Evolutionary conservation across 495 filamentous ascomycete genomes (phyloP).

Genomic region (Daldinia caldariorum): DNA sequence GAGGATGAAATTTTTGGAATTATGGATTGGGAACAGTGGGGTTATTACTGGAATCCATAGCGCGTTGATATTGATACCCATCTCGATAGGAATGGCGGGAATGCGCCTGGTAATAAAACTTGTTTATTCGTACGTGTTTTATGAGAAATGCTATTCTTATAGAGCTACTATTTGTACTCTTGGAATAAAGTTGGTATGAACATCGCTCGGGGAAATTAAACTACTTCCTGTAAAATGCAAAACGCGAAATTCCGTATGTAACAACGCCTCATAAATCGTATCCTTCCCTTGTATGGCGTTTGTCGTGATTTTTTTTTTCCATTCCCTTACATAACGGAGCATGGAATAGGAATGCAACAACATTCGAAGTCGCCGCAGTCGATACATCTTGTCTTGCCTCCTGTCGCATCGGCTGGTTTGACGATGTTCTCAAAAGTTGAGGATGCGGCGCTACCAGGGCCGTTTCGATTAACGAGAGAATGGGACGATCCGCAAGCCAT

Average conservation of each 20-base stretch:
- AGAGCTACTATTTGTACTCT: too few species aligned
- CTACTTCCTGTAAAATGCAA: slow-evolving; percentile 8
- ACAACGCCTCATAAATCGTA: slow-evolving; percentile 11
- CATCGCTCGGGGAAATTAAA: slow-evolving; percentile 13
- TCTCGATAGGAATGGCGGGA: background rate
- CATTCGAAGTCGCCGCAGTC: slow-evolving; percentile 59
- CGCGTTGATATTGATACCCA: slow-evolving; percentile 21
- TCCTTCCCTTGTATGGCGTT: slow-evolving; percentile 1
- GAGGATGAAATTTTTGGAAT: too few species aligned
- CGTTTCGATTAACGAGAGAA: slow-evolving; percentile 48
- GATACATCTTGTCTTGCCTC: slow-evolving; percentile 56
- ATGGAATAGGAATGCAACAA: slow-evolving; percentile 60
- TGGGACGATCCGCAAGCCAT: slow-evolving; percentile 46
- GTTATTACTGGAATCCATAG: background rate
- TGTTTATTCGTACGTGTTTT: background rate
- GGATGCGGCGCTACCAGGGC: slow-evolving; percentile 52
- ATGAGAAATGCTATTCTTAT: background rate
- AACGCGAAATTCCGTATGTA: slow-evolving; percentile 1
- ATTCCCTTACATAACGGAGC: slow-evolving; percentile 52
- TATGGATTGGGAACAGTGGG: background rate
- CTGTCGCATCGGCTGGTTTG: slow-evolving; percentile 50
- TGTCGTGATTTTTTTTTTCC: background rate
- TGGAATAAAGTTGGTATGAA: background rate
- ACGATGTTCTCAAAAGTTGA: slow-evolving; percentile 55
- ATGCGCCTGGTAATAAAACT: background rate